These are phyloP conservation scores for Apiospora sp. DNA, from an alignment of 2,329 filamentous ascomycete genomes.

Conservation along the genomic window DNA sequence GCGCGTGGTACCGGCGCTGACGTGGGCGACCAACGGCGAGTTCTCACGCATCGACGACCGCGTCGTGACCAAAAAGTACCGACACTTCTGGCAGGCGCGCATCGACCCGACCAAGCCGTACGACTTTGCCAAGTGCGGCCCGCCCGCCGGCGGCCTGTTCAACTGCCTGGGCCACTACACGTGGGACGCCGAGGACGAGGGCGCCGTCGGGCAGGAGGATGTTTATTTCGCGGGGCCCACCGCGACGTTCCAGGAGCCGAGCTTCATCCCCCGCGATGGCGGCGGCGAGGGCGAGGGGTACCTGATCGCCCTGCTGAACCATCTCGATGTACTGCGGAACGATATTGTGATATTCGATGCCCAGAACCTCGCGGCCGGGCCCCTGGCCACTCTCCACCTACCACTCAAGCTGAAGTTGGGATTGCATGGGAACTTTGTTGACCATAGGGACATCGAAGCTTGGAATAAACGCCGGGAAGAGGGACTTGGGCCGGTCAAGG, in stretches of 20 bases:
- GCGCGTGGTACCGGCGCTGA: slow-evolving; percentile 45
- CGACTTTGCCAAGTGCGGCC: slow-evolving; percentile 54
- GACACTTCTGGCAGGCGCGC: slow-evolving; percentile 55
- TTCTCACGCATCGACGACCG: slow-evolving; percentile 59
- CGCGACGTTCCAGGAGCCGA: slow-evolving; percentile 60
- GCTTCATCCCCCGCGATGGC: slow-evolving; percentile 56
- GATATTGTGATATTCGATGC: slow-evolving; percentile 55
- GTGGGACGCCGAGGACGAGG: slow-evolving; percentile 41
- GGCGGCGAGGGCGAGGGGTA: slow-evolving; percentile 59
- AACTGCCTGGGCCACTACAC: slow-evolving; percentile 56
- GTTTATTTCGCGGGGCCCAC: slow-evolving; percentile 54
- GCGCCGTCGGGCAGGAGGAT: slow-evolving; percentile 42
- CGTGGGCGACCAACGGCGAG: slow-evolving; percentile 55
- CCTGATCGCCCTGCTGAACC: slow-evolving; percentile 54
- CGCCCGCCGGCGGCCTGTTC: slow-evolving; percentile 52
- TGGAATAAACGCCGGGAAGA: slow-evolving; percentile 49
- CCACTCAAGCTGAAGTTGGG: slow-evolving; percentile 51
- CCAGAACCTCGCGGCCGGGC: slow-evolving; percentile 46
- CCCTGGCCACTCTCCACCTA: slow-evolving; percentile 50
- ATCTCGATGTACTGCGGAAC: slow-evolving; percentile 53
- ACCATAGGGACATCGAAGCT: slow-evolving; percentile 50
- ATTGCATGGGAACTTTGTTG: slow-evolving; percentile 53
- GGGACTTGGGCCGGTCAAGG: slow-evolving; percentile 49
- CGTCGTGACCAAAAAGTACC: slow-evolving; percentile 52
- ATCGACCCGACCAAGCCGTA: slow-evolving; percentile 48